Percentiles rank a stretch among this genome's conserved stretches.
phyloP scores from a whole-genome alignment of 129 eudicot species.

The Kitagawia praeruptora region DNA sequence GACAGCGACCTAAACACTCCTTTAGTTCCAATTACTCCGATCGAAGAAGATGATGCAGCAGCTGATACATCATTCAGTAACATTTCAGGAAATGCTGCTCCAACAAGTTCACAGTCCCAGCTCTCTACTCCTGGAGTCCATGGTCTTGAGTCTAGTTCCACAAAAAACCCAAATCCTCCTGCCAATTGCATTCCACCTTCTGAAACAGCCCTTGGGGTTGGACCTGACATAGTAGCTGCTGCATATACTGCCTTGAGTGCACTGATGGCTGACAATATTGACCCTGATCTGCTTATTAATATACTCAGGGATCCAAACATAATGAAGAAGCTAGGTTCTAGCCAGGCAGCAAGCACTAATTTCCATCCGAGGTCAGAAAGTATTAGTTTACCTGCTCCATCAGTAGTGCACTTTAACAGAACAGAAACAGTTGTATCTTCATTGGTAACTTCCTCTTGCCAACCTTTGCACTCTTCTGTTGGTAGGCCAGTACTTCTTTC shows the following conservation, averaged over 20 bases:
- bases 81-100: constrained; percentile 6
- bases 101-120: constrained; percentile 13
- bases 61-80: constrained; percentile 24
- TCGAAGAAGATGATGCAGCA: constrained; percentile 74
- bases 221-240: constrained; percentile 42
- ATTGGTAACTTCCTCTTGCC: constrained; percentile 16
- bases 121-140: constrained; percentile 7
- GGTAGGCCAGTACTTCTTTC: constrained; percentile 27
- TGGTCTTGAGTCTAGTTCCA: constrained; percentile 8
- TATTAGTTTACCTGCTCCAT: constrained; percentile 25
- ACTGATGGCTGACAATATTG: constrained; percentile 48
- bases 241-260: constrained; percentile 60
- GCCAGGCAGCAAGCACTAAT: constrained; percentile 34
- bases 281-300: constrained; percentile 56
- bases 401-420: constrained; percentile 25
- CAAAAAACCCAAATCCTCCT: neutral
- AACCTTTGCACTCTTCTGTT: constrained; percentile 34
- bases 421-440: constrained; percentile 27
- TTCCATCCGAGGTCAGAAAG: constrained; percentile 21
- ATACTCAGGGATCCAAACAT: constrained; percentile 61
- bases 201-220: constrained; percentile 28
- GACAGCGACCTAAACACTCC: constrained; percentile 38
- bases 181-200: constrained; percentile 22
- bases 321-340: constrained; percentile 41
- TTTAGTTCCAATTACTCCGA: constrained; percentile 67